These are phyloP conservation scores for Carpinus fangiana DNA, from an alignment of 306 rosid genomes.

Conservation along the genomic window DNA sequence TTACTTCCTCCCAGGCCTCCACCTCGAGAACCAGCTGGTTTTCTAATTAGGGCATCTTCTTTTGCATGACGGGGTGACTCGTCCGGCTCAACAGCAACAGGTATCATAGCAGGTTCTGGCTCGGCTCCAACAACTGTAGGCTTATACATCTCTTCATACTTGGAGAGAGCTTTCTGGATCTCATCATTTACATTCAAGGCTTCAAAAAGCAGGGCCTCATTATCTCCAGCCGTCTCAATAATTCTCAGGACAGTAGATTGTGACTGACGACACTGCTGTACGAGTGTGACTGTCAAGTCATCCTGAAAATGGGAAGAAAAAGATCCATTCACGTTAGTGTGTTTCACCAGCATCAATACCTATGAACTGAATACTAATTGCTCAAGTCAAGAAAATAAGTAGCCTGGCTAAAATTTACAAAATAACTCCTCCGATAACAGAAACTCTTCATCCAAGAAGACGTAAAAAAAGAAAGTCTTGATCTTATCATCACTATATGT, in stretches of 20 bases:
- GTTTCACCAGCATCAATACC: not conserved
- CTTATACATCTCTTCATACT: conserved; percentile 69
- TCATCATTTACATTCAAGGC: conserved; percentile 94
- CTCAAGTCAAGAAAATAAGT: not conserved
- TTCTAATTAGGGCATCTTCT: conserved; percentile 76
- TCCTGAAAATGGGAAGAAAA: conserved; percentile 49
- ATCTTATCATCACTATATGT: not conserved
- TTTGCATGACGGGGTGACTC: conserved; percentile 67
- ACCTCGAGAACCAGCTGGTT: conserved; percentile 64
- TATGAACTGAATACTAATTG: not conserved
- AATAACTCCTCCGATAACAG: not conserved
- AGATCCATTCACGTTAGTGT: not conserved
- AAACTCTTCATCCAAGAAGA: not conserved
- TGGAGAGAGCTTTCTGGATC: conserved; percentile 77
- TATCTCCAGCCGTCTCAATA: conserved; percentile 81
- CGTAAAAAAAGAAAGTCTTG: not conserved
- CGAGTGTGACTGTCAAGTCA: conserved; percentile 88
- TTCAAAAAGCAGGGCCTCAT: conserved; percentile 92
- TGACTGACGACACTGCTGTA: conserved; percentile 80
- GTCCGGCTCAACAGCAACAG: conserved; percentile 91
- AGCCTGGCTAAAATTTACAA: not conserved
- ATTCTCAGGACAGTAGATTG: conserved; percentile 69
- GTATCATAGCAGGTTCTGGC: conserved; percentile 97
- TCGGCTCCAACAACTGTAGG: conserved; percentile 49
- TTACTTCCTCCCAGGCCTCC: conserved; percentile 60